Evolutionary conservation across 352 stramenopile genomes (phyloP).

Genomic region (Peronospora belbahrii): DNA sequence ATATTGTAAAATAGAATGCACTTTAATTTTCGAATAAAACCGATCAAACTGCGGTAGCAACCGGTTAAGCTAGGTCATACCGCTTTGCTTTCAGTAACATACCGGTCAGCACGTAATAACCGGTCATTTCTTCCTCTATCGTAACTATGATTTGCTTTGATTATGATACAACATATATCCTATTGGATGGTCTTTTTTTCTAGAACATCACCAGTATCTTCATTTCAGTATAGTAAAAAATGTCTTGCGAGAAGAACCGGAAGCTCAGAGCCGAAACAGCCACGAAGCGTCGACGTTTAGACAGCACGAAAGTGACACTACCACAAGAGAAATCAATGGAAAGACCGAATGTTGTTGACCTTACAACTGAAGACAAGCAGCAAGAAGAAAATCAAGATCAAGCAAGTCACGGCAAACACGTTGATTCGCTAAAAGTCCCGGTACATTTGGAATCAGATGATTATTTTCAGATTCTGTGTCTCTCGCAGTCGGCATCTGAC

Average conservation of each 20-base stretch:
- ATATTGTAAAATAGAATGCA: no score
- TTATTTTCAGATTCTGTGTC: conserved; percentile 58
- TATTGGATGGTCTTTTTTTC: neutral
- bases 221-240: neutral
- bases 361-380: conserved; percentile 13
- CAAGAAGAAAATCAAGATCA: neutral
- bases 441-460: conserved; percentile 58
- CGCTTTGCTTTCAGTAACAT: no score
- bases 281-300: conserved; percentile 5
- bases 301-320: conserved; percentile 2
- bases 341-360: conserved; percentile 11
- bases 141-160: no score
- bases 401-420: neutral
- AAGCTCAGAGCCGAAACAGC: neutral
- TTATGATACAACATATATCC: no score
- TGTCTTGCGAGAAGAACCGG: neutral
- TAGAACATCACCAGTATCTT: neutral
- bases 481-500: conserved; percentile 32
- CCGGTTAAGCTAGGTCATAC: no score
- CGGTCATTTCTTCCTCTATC: no score
- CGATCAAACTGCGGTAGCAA: no score
- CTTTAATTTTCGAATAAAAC: no score
- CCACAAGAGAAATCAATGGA: neutral
- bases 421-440: conserved; percentile 13
- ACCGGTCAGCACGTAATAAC: no score